Conservation (phyloP, 371 early-diverging fungal species). For the Mucor sp. region DNA sequence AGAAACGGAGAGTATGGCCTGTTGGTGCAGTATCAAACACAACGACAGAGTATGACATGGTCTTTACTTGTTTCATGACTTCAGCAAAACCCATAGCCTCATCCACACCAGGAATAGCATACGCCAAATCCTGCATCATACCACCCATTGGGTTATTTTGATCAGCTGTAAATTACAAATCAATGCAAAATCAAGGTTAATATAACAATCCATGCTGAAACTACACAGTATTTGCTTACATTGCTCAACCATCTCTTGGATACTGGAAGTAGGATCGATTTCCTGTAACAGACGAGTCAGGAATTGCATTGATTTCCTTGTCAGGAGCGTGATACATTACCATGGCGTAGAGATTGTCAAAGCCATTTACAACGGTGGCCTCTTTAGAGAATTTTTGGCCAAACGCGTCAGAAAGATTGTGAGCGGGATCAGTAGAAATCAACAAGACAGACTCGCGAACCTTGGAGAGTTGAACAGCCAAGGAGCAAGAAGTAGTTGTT, state of each 20-base stretch:
- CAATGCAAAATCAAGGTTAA: neutral
- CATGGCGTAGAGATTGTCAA: conserved; percentile 96
- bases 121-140: conserved; percentile 95
- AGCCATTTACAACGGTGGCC: conserved; percentile 94
- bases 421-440: conserved; percentile 99
- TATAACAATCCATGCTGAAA: neutral
- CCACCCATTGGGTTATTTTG: conserved; percentile 81
- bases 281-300: conserved; percentile 58
- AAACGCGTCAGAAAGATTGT: conserved; percentile 98
- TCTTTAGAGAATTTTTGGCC: conserved; percentile 97
- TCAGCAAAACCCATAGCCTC: conserved; percentile 99
- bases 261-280: conserved; percentile 96
- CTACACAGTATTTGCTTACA: conserved; percentile 45
- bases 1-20: conserved; percentile 98
- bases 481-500: conserved; percentile 75
- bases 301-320: neutral
- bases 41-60: conserved; percentile 97
- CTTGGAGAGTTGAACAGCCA: conserved; percentile 91
- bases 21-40: conserved; percentile 99
- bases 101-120: conserved; percentile 98
- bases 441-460: conserved; percentile 93
- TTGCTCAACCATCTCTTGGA: conserved; percentile 96
- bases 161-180: conserved; percentile 55
- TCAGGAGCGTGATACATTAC: conserved; percentile 35
- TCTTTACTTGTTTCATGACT: conserved; percentile 98